Conservation (phyloP, 805 yeast genomes). For the Schizosaccharomyces octosporus region DNA sequence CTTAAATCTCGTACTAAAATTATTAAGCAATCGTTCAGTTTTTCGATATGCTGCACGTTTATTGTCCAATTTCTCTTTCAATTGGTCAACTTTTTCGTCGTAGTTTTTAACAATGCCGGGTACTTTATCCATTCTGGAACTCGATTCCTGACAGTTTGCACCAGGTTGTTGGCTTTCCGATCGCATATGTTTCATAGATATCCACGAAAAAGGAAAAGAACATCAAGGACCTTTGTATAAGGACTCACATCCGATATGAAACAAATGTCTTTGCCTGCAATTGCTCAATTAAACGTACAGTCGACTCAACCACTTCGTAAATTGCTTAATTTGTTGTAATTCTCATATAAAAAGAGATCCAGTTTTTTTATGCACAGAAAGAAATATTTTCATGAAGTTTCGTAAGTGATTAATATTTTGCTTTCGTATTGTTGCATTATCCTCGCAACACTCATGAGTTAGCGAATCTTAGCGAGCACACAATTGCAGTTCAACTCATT, state of each 20-base stretch:
- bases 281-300: too few species aligned
- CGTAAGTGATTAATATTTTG: too few species aligned
- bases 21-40: conserved; percentile 15
- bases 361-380: too few species aligned
- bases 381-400: too few species aligned
- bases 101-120: not conserved
- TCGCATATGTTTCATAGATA: not conserved
- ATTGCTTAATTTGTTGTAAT: too few species aligned
- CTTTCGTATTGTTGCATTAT: too few species aligned
- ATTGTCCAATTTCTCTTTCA: conserved; percentile 12
- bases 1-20: conserved; percentile 7
- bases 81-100: not conserved
- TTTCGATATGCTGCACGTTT: conserved; percentile 17
- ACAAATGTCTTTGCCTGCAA: too few species aligned
- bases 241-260: not conserved
- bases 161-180: not conserved
- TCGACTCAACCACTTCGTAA: too few species aligned
- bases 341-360: too few species aligned
- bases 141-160: not conserved
- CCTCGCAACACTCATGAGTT: too few species aligned
- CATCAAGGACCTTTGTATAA: not conserved
- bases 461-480: too few species aligned
- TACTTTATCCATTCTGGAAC: not conserved
- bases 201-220: not conserved
- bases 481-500: too few species aligned